A percentile compares a stretch with the other conserved stretches of the same genome.
Evolutionary conservation across 805 yeast genomes (phyloP).

Genomic region (Candida andamanensis): DNA sequence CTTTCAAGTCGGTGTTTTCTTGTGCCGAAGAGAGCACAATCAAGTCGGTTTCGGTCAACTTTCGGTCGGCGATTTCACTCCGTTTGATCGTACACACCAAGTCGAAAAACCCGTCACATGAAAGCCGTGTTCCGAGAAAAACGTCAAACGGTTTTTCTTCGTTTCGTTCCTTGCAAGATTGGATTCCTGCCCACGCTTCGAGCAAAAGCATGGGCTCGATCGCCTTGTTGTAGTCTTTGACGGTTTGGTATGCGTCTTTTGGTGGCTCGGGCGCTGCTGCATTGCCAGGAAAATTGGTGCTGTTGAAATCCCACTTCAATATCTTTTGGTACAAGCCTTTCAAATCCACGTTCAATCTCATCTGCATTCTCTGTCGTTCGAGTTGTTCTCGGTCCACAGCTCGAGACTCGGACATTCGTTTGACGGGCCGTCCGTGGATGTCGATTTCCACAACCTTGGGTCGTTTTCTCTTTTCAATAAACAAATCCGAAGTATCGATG

Average conservation of each 20-base stretch:
- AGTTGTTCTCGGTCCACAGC: slow-evolving; percentile 34
- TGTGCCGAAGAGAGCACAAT: slow-evolving; percentile 35
- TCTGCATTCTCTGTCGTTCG: slow-evolving; percentile 74
- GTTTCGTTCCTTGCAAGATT: slow-evolving; percentile 62
- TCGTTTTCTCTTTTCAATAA: slow-evolving; percentile 29
- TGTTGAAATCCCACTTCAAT: slow-evolving; percentile 69
- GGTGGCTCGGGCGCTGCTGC: slow-evolving; percentile 23
- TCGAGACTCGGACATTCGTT: slow-evolving; percentile 14
- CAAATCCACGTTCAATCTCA: slow-evolving; percentile 71
- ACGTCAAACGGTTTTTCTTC: slow-evolving; percentile 59
- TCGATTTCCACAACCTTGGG: slow-evolving; percentile 39
- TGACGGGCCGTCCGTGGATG: slow-evolving; percentile 38
- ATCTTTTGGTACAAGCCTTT: slow-evolving; percentile 68
- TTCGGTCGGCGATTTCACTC: slow-evolving; percentile 43
- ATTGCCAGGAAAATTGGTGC: slow-evolving; percentile 52
- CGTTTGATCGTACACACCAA: slow-evolving; percentile 70
- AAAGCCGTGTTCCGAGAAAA: slow-evolving; percentile 71
- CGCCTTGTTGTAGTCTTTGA: slow-evolving; percentile 59
- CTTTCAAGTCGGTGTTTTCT: slow-evolving; percentile 20
- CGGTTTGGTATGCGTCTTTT: slow-evolving; percentile 50
- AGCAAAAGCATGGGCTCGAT: slow-evolving; percentile 78
- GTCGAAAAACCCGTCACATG: slow-evolving; percentile 84
- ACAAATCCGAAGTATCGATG: slow-evolving; percentile 35
- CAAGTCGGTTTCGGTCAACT: slow-evolving; percentile 71
- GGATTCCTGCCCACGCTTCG: slow-evolving; percentile 92